Conservation (phyloP, 441 rosid species). For the Capsella rubella region DNA sequence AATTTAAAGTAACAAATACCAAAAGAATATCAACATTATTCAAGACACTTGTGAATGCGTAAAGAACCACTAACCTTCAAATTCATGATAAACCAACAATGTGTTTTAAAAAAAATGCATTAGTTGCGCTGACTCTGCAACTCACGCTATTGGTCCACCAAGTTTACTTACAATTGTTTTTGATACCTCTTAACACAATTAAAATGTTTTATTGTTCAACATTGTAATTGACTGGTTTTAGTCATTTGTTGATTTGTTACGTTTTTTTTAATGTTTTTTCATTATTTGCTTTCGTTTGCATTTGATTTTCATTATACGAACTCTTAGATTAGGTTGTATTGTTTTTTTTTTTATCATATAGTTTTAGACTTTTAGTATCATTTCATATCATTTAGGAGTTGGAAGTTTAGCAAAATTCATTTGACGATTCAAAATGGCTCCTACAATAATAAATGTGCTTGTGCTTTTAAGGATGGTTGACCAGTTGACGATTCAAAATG, state of each 20-base stretch:
- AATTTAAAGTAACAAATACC: no score
- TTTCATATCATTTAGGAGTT: not conserved
- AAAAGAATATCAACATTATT: slow-evolving; percentile 19
- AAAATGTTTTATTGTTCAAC: not conserved
- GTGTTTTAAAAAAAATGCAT: not conserved
- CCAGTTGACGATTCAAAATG: not conserved
- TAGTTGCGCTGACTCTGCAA: slow-evolving; percentile 40
- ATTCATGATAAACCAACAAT: not conserved
- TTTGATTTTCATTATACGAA: not conserved
- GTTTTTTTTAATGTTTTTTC: not conserved
- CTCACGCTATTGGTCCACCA: slow-evolving; percentile 35
- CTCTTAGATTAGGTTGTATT: not conserved
- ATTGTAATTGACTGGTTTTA: not conserved
- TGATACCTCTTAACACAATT: not conserved
- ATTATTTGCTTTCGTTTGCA: not conserved
- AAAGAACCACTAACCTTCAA: slow-evolving; percentile 23
- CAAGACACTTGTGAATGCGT: slow-evolving; percentile 7
- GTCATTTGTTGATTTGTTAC: not conserved
- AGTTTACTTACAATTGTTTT: not conserved
- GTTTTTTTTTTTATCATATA: not conserved
- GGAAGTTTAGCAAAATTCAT: no score
- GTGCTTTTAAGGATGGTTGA: no score
- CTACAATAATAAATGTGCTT: no score
- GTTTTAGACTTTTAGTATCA: not conserved
- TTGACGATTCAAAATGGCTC: not conserved